Evolutionary conservation across 2,329 filamentous ascomycete genomes (phyloP).

Genomic region (Pseudogymnoascus sp.): DNA sequence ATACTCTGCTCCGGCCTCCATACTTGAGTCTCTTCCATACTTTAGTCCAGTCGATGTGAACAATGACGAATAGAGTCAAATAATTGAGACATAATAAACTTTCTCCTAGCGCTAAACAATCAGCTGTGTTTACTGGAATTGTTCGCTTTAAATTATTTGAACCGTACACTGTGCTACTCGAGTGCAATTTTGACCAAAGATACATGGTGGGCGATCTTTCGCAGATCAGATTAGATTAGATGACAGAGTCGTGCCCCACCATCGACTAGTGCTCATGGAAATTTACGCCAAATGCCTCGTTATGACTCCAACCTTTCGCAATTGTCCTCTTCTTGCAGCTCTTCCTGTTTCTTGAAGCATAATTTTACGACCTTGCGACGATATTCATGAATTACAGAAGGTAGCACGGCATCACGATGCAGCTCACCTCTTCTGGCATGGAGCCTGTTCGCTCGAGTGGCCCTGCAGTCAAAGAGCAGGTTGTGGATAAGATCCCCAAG

Average conservation of each 20-base stretch:
- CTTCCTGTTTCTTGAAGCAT: neutral
- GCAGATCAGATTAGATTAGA: constrained; percentile 8
- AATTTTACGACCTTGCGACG: neutral
- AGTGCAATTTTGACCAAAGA: neutral
- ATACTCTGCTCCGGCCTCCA: neutral
- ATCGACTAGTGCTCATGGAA: constrained; percentile 9
- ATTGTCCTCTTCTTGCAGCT: neutral
- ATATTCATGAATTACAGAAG: constrained; percentile 1
- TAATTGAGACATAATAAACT: neutral
- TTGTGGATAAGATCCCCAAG: constrained; percentile 80
- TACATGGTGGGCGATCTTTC: neutral
- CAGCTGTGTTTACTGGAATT: neutral
- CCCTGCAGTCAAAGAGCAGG: constrained; percentile 65
- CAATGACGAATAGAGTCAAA: neutral
- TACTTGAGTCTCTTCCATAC: neutral
- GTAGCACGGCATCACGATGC: constrained; percentile 18
- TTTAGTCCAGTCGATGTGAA: neutral
- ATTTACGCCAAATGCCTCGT: constrained; percentile 6
- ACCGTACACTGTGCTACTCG: neutral
- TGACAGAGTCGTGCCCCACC: constrained; percentile 1
- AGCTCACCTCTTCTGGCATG: constrained; percentile 19
- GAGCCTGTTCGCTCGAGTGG: constrained; percentile 15
- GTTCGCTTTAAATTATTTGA: neutral
- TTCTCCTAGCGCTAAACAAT: neutral
- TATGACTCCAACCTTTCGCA: constrained; percentile 1